Evolutionary conservation across 768 basidiomycete genomes (phyloP).

Genomic region (Tylopilus subfusipes): DNA sequence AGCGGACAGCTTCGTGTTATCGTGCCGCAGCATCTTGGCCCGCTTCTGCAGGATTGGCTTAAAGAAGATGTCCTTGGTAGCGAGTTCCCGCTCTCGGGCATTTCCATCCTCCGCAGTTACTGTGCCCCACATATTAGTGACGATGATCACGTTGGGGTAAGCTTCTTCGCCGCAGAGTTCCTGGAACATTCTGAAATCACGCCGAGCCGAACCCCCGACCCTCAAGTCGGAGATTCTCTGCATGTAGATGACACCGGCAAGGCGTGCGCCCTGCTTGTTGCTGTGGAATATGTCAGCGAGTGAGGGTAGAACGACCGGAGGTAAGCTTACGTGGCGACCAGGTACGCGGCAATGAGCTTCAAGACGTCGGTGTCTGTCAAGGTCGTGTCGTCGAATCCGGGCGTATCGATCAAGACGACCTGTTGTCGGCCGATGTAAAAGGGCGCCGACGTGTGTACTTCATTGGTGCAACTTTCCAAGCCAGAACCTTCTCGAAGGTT

Average conservation of each 20-base stretch:
- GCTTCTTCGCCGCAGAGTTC: constrained; percentile 52
- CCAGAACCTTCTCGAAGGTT: constrained; percentile 30
- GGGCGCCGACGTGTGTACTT: constrained; percentile 29
- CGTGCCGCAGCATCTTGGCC: constrained; percentile 43
- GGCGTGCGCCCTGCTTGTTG: constrained; percentile 34
- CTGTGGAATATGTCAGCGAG: constrained; percentile 21
- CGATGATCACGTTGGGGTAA: constrained; percentile 47
- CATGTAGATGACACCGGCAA: constrained; percentile 51
- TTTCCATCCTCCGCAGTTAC: constrained; percentile 35
- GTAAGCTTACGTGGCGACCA: constrained; percentile 30
- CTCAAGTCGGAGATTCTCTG: constrained; percentile 50
- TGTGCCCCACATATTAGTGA: constrained; percentile 53
- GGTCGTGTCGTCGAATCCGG: constrained; percentile 57
- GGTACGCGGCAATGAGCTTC: constrained; percentile 45
- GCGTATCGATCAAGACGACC: constrained; percentile 57
- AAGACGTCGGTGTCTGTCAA: constrained; percentile 49
- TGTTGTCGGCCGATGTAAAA: constrained; percentile 30
- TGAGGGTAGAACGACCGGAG: not conserved
- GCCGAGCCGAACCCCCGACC: constrained; percentile 45
- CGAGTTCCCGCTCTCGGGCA: constrained; percentile 45
- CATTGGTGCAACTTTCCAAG: constrained; percentile 36
- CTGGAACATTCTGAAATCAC: constrained; percentile 50
- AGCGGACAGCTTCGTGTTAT: constrained; percentile 41
- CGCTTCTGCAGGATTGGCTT: constrained; percentile 46
- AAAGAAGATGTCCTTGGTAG: constrained; percentile 42